Evolutionary conservation across 2,329 filamentous ascomycete species (phyloP).

Genomic region (Penicillium rolfsii): DNA sequence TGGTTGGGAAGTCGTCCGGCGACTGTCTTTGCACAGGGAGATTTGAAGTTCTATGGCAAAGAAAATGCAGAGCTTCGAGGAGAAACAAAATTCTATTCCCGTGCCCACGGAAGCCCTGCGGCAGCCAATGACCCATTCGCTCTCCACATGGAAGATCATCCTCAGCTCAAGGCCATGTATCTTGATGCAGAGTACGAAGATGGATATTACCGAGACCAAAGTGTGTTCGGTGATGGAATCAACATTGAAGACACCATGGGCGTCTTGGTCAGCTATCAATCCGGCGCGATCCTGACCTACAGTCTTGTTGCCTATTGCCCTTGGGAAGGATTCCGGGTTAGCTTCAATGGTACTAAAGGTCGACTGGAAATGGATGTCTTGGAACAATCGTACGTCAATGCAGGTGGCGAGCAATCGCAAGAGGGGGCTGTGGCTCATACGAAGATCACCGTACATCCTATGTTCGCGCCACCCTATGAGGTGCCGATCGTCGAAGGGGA

Average conservation of each 20-base stretch:
- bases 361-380: conserved; percentile 65
- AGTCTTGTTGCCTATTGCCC: conserved; percentile 61
- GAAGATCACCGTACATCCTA: conserved; percentile 49
- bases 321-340: conserved; percentile 45
- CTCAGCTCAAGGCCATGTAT: conserved; percentile 53
- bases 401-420: conserved; percentile 59
- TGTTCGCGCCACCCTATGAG: conserved; percentile 62
- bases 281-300: conserved; percentile 62
- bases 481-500: conserved; percentile 55
- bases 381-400: conserved; percentile 60
- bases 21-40: conserved; percentile 62
- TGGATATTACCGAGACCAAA: conserved; percentile 64
- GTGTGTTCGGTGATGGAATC: conserved; percentile 65
- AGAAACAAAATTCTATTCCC: conserved; percentile 54
- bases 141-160: conserved; percentile 57
- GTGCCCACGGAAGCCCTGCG: conserved; percentile 55
- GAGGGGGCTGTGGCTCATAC: conserved; percentile 33
- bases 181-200: conserved; percentile 63
- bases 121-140: conserved; percentile 63
- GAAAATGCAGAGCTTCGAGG: conserved; percentile 64
- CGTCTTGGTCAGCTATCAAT: conserved; percentile 61
- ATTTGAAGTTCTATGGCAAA: conserved; percentile 62
- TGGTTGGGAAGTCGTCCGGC: conserved; percentile 61
- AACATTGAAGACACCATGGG: conserved; percentile 68
- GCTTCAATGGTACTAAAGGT: conserved; percentile 56